Evolutionary conservation across 2,329 filamentous ascomycete genomes (phyloP).

Genomic region (Stemphylium vesicarium): DNA sequence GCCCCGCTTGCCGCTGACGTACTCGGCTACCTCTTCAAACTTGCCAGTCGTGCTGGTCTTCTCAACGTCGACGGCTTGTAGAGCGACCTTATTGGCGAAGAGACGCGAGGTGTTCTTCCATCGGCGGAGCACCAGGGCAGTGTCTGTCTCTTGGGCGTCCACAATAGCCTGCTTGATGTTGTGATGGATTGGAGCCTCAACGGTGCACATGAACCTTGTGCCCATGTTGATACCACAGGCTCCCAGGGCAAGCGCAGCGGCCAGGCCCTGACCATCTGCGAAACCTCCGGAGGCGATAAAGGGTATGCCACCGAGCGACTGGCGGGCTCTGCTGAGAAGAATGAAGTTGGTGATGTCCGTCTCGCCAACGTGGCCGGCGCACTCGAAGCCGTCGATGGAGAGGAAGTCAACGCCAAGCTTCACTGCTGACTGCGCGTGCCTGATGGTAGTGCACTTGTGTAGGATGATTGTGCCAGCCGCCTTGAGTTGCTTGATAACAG

Average conservation of each 20-base stretch:
- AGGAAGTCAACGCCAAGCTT: conserved; percentile 97
- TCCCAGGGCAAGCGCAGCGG: conserved; percentile 86
- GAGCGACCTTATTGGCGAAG: conserved; percentile 88
- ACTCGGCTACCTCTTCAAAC: conserved; percentile 85
- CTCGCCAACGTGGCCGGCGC: conserved; percentile 88
- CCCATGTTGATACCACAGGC: conserved; percentile 99
- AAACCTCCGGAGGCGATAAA: conserved; percentile 98
- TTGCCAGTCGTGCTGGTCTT: conserved; percentile 81
- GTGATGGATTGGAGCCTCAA: conserved; percentile 88
- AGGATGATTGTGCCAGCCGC: conserved; percentile 77
- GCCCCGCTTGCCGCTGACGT: conserved; percentile 88
- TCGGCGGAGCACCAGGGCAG: conserved; percentile 81
- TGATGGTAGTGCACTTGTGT: conserved; percentile 97
- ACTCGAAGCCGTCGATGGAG: conserved; percentile 97
- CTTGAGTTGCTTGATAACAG: conserved; percentile 89
- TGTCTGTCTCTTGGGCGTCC: conserved; percentile 86
- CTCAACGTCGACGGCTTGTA: conserved; percentile 83
- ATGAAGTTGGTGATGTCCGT: conserved; percentile 90
- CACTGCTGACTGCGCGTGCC: conserved; percentile 87
- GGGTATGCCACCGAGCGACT: conserved; percentile 75
- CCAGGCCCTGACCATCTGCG: conserved; percentile 90
- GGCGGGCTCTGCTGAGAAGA: conserved; percentile 81
- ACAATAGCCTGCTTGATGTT: conserved; percentile 97
- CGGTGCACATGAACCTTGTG: conserved; percentile 94
- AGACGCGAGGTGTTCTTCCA: conserved; percentile 93